phyloP scores from a whole-genome alignment of 495 filamentous ascomycete genomes.

The Hypoxylon trugodes region DNA sequence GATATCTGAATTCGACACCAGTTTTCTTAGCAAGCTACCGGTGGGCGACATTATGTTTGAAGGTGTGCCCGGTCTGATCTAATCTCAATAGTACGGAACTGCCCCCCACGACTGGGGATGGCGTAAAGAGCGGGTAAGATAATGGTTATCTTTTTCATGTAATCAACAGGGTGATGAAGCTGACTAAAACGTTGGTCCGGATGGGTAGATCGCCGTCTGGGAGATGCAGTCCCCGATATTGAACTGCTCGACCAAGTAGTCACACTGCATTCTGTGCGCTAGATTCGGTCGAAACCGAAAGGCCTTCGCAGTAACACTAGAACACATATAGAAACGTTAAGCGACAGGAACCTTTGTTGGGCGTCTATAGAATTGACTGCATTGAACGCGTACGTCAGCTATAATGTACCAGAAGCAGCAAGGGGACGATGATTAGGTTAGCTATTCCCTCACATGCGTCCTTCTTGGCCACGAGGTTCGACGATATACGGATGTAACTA shows the following conservation, averaged over 20 bases:
- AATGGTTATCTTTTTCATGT: not conserved
- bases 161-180: not conserved
- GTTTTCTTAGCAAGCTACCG: constrained; percentile 16
- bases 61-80: too few species aligned
- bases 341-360: not conserved
- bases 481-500: not conserved
- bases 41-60: too few species aligned
- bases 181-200: not conserved
- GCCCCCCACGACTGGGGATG: too few species aligned
- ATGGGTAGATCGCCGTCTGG: not conserved
- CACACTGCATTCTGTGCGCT: not conserved
- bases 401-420: not conserved
- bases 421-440: not conserved
- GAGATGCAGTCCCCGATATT: not conserved
- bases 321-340: constrained; percentile 11
- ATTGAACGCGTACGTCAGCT: constrained; percentile 7
- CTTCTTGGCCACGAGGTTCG: constrained; percentile 4
- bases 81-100: too few species aligned
- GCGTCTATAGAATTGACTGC: not conserved
- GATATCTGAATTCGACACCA: not conserved
- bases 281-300: constrained; percentile 2
- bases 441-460: constrained; percentile 6
- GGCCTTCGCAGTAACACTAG: not conserved
- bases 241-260: not conserved
- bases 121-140: too few species aligned